Evolutionary conservation across 1,284 basidiomycete genomes (phyloP).

Genomic region (Sporisorium scitamineum): DNA sequence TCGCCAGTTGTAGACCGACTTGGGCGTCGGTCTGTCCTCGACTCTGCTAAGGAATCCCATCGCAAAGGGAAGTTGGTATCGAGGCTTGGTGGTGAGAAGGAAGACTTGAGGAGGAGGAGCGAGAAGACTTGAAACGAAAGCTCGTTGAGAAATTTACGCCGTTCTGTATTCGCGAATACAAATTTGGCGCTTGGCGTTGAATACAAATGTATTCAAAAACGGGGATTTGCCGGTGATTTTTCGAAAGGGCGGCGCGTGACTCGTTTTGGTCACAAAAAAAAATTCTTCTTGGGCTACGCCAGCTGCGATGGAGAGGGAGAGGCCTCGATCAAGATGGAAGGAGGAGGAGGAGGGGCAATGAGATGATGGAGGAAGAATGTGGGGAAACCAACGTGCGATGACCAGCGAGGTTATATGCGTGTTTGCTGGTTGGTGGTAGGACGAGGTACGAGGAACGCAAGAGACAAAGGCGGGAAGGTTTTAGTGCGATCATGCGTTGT

Average conservation of each 20-base stretch:
- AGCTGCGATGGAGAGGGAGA: not conserved
- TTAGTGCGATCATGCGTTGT: not conserved
- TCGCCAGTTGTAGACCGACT: constrained; percentile 73
- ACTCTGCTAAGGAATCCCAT: constrained; percentile 42
- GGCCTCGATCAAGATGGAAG: not conserved
- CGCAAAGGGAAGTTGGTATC: not conserved
- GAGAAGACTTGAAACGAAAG: not conserved
- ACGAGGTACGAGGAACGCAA: too few relatives aligned
- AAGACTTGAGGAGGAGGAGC: not conserved
- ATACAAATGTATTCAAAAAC: constrained; percentile 2
- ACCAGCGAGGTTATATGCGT: constrained; percentile 19
- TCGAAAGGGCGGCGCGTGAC: constrained; percentile 1
- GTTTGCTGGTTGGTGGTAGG: not conserved
- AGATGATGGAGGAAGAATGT: constrained; percentile 11
- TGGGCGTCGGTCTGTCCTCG: constrained; percentile 72
- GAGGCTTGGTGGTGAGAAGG: not conserved
- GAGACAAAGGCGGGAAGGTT: constrained; percentile 9
- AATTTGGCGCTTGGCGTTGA: not conserved
- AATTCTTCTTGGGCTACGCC: not conserved
- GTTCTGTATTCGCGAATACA: not conserved
- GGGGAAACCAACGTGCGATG: not conserved
- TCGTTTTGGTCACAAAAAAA: constrained; percentile 8
- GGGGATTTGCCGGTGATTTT: not conserved
- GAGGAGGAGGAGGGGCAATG: not conserved
- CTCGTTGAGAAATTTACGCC: not conserved